Percentiles rank a stretch among this genome's conserved stretches.
phyloP scores from a whole-genome alignment of 805 yeast species.

The Ogataea angusta region DNA sequence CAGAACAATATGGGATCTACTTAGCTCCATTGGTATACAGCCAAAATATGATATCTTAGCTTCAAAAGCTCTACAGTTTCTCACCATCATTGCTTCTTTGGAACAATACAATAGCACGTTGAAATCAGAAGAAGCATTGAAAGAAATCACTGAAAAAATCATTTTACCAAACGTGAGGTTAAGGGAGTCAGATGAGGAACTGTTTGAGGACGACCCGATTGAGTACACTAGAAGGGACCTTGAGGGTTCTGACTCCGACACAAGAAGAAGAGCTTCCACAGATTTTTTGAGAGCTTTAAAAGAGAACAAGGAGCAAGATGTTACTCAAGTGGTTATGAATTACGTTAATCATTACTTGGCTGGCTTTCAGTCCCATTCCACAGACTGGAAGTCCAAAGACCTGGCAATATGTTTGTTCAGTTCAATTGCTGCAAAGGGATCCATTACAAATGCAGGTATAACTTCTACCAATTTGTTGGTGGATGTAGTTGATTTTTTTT shows the following conservation, averaged over 20 bases:
- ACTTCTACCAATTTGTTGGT: conserved; percentile 79
- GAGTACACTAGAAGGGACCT: conserved; percentile 88
- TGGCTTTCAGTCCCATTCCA: conserved; percentile 40
- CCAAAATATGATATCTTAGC: conserved; percentile 82
- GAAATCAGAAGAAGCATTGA: conserved; percentile 55
- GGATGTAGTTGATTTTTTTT: conserved; percentile 84
- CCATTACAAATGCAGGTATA: conserved; percentile 82
- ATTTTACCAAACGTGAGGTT: conserved; percentile 85
- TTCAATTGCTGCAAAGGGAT: conserved; percentile 88
- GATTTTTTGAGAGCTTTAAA: conserved; percentile 87
- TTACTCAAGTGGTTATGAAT: conserved; percentile 69
- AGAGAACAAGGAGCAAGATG: conserved; percentile 66
- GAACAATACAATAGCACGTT: conserved; percentile 67
- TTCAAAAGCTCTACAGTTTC: conserved; percentile 72
- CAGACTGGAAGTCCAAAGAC: conserved; percentile 83
- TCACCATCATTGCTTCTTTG: conserved; percentile 75
- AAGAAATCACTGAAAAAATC: conserved; percentile 76
- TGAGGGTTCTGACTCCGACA: conserved; percentile 92
- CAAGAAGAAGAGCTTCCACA: conserved; percentile 89
- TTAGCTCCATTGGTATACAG: conserved; percentile 62
- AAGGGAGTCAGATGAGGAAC: conserved; percentile 85
- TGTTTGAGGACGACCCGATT: conserved; percentile 96
- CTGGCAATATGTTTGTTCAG: conserved; percentile 82
- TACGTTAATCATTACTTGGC: conserved; percentile 67
- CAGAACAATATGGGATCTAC: conserved; percentile 75